Conservation (phyloP, 169 alveolate genomes). For the Sarcocystis neurona region DNA sequence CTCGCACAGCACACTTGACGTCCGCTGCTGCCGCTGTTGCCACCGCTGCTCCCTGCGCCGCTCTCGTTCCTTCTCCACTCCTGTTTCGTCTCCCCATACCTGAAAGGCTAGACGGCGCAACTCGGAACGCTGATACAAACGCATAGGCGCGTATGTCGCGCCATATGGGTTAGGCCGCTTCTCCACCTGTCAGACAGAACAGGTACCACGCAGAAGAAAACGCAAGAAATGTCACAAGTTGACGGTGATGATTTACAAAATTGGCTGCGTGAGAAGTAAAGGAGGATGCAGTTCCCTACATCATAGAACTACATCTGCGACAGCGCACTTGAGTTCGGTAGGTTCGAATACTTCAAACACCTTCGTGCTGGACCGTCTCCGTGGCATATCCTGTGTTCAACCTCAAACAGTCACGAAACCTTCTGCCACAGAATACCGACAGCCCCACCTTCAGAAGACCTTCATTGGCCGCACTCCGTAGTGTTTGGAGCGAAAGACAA, state of each 20-base stretch:
- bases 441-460: slow-evolving; percentile 7
- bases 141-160: slow-evolving; percentile 12
- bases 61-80: background rate
- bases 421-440: background rate
- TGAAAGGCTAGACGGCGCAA: slow-evolving; percentile 18
- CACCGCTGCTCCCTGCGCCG: slow-evolving; percentile 34
- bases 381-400: background rate
- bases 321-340: background rate
- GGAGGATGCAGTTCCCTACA: background rate
- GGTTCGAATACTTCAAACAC: background rate
- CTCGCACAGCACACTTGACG: too few species aligned
- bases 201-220: background rate
- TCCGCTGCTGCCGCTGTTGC: slow-evolving; percentile 24
- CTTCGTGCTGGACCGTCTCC: background rate
- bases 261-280: background rate
- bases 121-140: background rate
- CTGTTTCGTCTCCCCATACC: background rate
- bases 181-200: slow-evolving; percentile 2
- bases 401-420: background rate
- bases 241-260: background rate
- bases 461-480: background rate
- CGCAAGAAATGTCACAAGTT: background rate
- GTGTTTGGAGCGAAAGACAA: slow-evolving; percentile 4
- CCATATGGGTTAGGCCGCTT: slow-evolving; percentile 30
- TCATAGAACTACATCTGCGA: background rate